Evolutionary conservation across 23 red algal species (phyloP).

Genomic region (Agarophyton chilense): DNA sequence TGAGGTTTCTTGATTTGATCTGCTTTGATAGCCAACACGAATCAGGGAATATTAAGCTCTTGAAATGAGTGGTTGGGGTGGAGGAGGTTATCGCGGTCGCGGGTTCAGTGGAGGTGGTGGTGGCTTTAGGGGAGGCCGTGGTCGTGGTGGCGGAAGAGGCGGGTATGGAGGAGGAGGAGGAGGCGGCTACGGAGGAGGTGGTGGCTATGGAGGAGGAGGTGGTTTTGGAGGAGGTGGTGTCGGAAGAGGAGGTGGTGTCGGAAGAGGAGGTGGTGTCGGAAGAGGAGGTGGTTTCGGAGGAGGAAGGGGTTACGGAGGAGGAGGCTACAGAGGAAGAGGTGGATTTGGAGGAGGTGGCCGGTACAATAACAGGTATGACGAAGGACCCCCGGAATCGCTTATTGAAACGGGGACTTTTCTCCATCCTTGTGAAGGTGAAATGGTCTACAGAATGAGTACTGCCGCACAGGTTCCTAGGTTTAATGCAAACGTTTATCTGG

Average conservation of each 20-base stretch:
- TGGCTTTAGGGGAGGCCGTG: not conserved
- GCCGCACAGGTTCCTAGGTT: constrained; percentile 86
- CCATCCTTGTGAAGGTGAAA: constrained; percentile 90
- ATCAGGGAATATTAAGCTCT: not conserved
- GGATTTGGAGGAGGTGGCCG: constrained; percentile 49
- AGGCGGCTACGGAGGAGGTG: constrained; percentile 13
- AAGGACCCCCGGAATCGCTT: constrained; percentile 81
- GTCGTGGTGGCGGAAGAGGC: not conserved
- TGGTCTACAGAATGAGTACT: constrained; percentile 83
- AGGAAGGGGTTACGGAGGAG: constrained; percentile 40
- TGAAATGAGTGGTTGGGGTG: constrained; percentile 20
- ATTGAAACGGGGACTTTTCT: constrained; percentile 76
- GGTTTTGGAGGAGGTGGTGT: constrained; percentile 12
- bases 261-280: constrained; percentile 32
- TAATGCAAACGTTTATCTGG: constrained; percentile 91
- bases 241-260: constrained; percentile 43
- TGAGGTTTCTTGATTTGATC: not conserved
- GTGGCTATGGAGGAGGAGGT: constrained; percentile 43
- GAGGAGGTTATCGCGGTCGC: not conserved
- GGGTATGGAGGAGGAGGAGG: constrained; percentile 44
- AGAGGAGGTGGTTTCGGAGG: constrained; percentile 15
- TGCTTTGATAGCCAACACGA: not conserved
- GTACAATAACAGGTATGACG: constrained; percentile 39
- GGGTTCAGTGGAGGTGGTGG: not conserved
- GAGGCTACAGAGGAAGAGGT: constrained; percentile 29